Base-by-base conservation (phyloP, 495 filamentous ascomycete species). In the Delitschia confertaspora region DNA sequence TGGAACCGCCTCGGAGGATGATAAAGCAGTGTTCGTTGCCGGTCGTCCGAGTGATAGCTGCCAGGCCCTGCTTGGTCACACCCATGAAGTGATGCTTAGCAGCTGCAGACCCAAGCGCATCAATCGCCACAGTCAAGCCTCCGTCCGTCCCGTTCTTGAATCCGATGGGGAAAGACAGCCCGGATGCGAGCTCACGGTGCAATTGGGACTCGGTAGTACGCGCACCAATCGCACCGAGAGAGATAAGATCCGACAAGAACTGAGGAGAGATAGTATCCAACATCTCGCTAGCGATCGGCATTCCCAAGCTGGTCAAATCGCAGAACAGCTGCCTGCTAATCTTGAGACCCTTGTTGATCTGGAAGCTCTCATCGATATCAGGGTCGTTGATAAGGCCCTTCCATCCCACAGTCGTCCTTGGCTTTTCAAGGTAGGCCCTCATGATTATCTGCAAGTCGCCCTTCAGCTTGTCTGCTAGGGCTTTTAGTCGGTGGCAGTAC, bases 81-180 rank as follows among this genome's bases (percentile, higher is more conserved):
- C 89, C 89, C 73, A 98, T 86, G 73, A 98, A 98, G 65, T 93
- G 87, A 67, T 98, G 91, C 55, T 83, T 83, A 47, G 88, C 78
- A 22, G 85, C 81, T 2, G 91, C 91, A 6, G 87, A 80, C 42
- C 93, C 88, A 48, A 95, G 93, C 33, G 91, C 91, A 59, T 98
- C 91, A 50, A 98, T 89, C 29, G 89, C 88, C n/a, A 98, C 89
- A 17, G 74, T 77, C 37, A 98, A 66, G 56, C 81, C 84, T n/a
- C 91, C 91, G 58, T 98, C 91, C 22, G 91, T 98, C 33, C 91
- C 93, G 61, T 98, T 98, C 78, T 96, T 98, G 81, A 93, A 98
- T 10, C 91, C 91, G 37, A 98, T 88, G 4, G 91, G 91, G 79
- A 95, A 98, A 31, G 86, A 93, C 16, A 98, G 76, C 53, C 91